Evolutionary conservation across 768 basidiomycete species (phyloP).

Genomic region (Russula sp.): DNA sequence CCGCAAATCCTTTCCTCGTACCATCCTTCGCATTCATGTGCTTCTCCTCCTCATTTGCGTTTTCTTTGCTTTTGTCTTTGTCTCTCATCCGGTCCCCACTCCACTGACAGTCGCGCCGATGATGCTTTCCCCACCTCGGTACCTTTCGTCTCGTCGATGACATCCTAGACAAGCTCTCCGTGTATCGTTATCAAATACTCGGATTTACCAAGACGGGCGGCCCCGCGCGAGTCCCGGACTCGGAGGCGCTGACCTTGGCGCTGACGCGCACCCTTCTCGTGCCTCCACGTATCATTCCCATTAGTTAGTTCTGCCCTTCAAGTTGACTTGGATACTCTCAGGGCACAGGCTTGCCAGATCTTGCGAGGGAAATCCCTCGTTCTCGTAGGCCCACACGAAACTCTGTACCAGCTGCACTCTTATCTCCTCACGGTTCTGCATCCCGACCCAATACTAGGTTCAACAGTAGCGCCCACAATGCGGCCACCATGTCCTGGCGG

Average conservation of each 20-base stretch:
- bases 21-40: neutral
- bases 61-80: neutral
- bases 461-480: neutral
- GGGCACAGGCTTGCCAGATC: neutral
- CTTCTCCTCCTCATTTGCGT: neutral
- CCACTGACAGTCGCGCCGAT: neutral
- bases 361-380: constrained; percentile 15
- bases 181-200: neutral
- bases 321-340: too few relatives aligned
- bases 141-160: constrained; percentile 6
- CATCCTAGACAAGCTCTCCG: constrained; percentile 16
- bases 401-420: constrained; percentile 20
- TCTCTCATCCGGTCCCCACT: neutral
- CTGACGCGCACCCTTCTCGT: neutral
- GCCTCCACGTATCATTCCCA: neutral
- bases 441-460: neutral
- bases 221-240: neutral
- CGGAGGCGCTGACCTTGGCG: too few relatives aligned
- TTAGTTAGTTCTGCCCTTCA: neutral
- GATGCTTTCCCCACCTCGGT: neutral
- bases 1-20: neutral
- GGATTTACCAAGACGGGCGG: neutral
- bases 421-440: constrained; percentile 12
- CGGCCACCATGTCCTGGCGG: constrained; percentile 11
- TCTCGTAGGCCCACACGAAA: constrained; percentile 19